Evolutionary conservation across 2,329 filamentous ascomycete genomes (phyloP).

Genomic region (Trematosphaeria pertusa): DNA sequence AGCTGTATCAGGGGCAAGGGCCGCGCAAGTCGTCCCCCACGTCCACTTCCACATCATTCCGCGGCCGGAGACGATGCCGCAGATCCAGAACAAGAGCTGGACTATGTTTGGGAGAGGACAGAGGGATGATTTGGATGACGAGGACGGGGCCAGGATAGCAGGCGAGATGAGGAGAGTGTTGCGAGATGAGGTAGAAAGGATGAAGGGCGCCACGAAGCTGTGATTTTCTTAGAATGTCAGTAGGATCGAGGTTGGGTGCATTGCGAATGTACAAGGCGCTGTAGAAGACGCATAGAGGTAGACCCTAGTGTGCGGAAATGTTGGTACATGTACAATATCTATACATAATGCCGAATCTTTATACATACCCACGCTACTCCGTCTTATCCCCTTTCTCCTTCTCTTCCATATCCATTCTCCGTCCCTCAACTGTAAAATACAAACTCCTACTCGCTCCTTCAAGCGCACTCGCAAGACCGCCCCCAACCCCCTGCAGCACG

Average conservation of each 20-base stretch:
- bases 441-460: conserved; percentile 81
- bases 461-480: conserved; percentile 77
- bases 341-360: conserved; percentile 20
- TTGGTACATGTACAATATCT: conserved; percentile 25
- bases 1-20: conserved; percentile 68
- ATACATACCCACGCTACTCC: conserved; percentile 14
- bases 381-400: conserved; percentile 55
- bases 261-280: too few species aligned
- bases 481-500: conserved; percentile 80
- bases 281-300: too few species aligned
- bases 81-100: conserved; percentile 68
- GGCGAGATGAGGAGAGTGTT: conserved; percentile 54
- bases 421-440: conserved; percentile 86
- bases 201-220: conserved; percentile 18
- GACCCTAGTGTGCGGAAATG: too few species aligned
- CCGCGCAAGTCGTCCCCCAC: conserved; percentile 91
- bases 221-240: too few species aligned
- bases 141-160: conserved; percentile 70
- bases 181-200: conserved; percentile 42
- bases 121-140: conserved; percentile 77
- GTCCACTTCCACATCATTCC: conserved; percentile 96
- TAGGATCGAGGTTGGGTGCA: too few species aligned
- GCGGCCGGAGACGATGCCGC: conserved; percentile 64
- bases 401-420: conserved; percentile 82
- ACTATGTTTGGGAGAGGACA: conserved; percentile 82